Evolutionary conservation across 1,284 basidiomycete genomes (phyloP).

Genomic region (Tilletia setariae): DNA sequence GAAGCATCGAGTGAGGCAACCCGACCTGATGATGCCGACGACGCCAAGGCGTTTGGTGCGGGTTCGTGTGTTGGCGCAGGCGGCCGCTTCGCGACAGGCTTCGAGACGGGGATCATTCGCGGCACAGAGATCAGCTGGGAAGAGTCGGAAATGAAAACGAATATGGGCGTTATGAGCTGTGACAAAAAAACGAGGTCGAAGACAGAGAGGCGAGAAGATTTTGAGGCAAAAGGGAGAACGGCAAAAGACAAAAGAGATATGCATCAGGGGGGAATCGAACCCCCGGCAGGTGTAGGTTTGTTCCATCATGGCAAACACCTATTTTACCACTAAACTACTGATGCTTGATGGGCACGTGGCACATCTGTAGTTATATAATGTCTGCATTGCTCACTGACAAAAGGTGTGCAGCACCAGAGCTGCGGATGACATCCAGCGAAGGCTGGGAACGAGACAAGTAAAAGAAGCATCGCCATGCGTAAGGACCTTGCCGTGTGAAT

Average conservation of each 20-base stretch:
- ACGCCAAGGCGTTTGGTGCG: neutral
- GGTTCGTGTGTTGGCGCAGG: neutral
- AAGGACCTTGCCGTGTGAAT: no score
- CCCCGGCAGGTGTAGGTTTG: neutral
- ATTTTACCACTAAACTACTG: conserved; percentile 17
- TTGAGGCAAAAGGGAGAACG: neutral
- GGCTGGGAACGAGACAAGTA: no score
- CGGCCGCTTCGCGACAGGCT: neutral
- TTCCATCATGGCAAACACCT: conserved; percentile 4
- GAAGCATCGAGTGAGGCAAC: neutral
- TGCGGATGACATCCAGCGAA: no score
- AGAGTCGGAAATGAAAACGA: no score
- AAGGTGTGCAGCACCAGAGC: no score
- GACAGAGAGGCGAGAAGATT: no score
- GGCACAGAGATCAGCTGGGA: no score
- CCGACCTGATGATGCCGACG: neutral
- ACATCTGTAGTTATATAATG: no score
- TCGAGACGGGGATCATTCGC: neutral
- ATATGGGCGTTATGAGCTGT: no score
- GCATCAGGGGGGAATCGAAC: conserved; percentile 11
- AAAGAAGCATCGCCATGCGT: no score
- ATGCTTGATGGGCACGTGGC: neutral
- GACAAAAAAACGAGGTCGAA: no score
- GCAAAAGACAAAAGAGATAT: conserved; percentile 7
- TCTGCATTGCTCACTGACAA: no score